A percentile compares a stretch with the other conserved stretches of the same genome.
phyloP scores from a whole-genome alignment of 129 eudicot genomes.

The Gnaphalium uliginosum region DNA sequence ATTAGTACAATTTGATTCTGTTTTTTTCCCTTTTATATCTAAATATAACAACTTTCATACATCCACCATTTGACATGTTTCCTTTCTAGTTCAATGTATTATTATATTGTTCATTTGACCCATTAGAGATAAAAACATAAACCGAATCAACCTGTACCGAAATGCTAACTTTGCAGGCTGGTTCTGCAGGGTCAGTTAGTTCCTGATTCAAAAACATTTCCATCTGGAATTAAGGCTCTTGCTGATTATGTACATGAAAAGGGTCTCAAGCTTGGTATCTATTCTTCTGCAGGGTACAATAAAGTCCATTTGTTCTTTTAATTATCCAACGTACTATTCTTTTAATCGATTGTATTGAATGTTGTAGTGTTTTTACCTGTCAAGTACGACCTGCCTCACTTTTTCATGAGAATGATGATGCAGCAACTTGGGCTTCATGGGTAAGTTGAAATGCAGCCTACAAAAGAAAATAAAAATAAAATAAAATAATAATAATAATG shows the following conservation, averaged over 20 bases:
- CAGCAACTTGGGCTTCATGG: conserved; percentile 91
- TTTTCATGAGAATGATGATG: conserved; percentile 81
- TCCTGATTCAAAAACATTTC: conserved; percentile 1
- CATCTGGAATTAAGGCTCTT: conserved; percentile 19
- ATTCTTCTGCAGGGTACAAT: conserved; percentile 94
- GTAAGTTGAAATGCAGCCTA: conserved; percentile 44
- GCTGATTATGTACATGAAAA: conserved; percentile 91
- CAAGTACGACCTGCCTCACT: conserved; percentile 95
- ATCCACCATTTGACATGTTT: neutral
- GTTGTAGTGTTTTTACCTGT: conserved; percentile 79
- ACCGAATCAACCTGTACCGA: neutral
- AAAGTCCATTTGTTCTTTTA: conserved; percentile 9
- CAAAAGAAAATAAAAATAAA: neutral
- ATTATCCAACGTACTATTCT: neutral
- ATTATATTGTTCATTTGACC: neutral
- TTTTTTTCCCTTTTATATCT: too few relatives aligned
- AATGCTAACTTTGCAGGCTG: neutral
- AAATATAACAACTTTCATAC: neutral
- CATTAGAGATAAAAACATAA: neutral
- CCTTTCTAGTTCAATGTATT: neutral
- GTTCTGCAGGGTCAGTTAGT: conserved; percentile 7
- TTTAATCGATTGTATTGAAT: conserved; percentile 14
- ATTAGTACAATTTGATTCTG: neutral
- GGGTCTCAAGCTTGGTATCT: conserved; percentile 96
- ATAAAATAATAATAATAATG: too few relatives aligned